Evolutionary conservation across 2,329 filamentous ascomycete species (phyloP), one percentile per base, ranked within the genome.

Genomic region (Scorias spongiosa): DNA sequence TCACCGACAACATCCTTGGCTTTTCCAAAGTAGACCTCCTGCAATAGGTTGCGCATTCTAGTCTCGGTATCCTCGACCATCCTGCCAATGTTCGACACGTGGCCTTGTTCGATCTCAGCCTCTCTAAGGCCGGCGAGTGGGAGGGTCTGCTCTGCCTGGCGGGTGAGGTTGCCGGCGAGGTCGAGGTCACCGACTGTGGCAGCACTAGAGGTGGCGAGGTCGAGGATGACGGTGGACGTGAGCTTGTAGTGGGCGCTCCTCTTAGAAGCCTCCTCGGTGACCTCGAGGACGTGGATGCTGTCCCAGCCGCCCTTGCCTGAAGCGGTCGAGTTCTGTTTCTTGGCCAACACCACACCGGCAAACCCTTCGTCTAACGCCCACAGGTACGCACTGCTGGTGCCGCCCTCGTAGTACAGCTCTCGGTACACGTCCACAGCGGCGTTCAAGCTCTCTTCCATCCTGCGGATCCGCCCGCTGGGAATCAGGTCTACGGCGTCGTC

Each of bases 11-110:
- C 87, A 65, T 98, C 91, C 75, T 93, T 95, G 44, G 91, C 89
- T 72, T 98, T 98, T 61, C 91, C 91, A 66, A 98, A 98, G 69
- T 98, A 98, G 41, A 98, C 91, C 67, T 98, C 91, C 71, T 98
- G 89, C 62, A 98, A 70, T 64, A 96, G 65, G 65, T 98, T 98
- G 52, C 91, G 78, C 91, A 98, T 96, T 74, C 95, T 94, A 62
- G 95, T 78, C 69, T 98, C 91, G 91, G 98, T 96, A 64, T 98
- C 91, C 71, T 98, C 91, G 42, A 98, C 88, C 60, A 98, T 73
- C 51, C 81, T 75, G 44, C 91, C 91, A 48, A 96, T 85, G 65
- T 98, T 98, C 55, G 84, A 84, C 55, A 98, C 91, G 70, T 98
- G 91, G 63, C 83, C 86, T 54, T 83, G 81, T 64, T 96, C 89